phyloP scores from a whole-genome alignment of 2,329 filamentous ascomycete genomes.

The Emergomyces africanus region DNA sequence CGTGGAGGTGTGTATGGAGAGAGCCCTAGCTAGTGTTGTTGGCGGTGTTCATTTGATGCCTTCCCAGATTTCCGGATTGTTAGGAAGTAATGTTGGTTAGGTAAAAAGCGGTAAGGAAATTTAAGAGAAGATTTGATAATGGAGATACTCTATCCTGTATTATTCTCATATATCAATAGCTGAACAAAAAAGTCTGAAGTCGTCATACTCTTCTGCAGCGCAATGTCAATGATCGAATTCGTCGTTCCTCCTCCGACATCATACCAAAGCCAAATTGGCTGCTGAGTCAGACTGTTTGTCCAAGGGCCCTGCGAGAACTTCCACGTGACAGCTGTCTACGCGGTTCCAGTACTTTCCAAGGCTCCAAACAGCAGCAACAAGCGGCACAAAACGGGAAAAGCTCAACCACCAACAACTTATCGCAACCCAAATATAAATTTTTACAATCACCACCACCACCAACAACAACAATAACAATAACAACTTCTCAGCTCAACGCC shows the following conservation, averaged over 20 bases:
- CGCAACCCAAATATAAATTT: too few relatives aligned
- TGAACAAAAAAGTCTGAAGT: neutral
- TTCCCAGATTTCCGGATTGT: neutral
- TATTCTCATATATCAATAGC: neutral
- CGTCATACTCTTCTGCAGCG: neutral
- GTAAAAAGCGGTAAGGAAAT: neutral
- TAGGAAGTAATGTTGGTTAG: neutral
- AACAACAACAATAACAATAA: slow-evolving; percentile 7
- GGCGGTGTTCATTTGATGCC: neutral
- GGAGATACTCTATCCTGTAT: neutral
- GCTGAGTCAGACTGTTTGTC: neutral
- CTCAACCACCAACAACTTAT: neutral
- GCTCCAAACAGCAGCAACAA: slow-evolving; percentile 14
- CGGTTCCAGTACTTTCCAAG: slow-evolving; percentile 33
- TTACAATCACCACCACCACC: slow-evolving; percentile 5
- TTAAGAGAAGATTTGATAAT: neutral
- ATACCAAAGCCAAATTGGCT: neutral
- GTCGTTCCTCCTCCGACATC: neutral
- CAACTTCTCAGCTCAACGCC: slow-evolving; percentile 6
- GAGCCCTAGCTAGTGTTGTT: neutral
- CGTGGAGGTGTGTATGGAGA: neutral
- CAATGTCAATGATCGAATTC: too few relatives aligned
- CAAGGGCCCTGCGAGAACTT: neutral
- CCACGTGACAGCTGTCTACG: slow-evolving; percentile 1
- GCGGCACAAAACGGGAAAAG: slow-evolving; percentile 15